Conservation (phyloP, 345 rosid genomes). For the Populus pruinosa region DNA sequence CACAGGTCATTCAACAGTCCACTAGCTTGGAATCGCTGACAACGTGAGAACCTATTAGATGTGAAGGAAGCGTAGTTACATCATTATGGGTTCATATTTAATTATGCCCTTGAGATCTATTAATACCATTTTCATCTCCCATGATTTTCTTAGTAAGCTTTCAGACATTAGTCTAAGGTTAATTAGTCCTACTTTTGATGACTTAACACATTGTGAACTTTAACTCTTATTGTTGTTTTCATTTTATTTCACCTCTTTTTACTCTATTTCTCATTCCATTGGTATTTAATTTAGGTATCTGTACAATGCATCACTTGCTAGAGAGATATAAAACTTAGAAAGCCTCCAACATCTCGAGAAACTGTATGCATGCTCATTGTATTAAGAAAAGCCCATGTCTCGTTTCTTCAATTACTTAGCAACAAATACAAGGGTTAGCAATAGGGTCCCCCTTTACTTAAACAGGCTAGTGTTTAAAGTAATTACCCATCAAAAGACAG, state of each 20-base stretch:
- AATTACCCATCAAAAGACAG: too few species aligned
- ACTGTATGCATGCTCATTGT: slow-evolving; percentile 43
- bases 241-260: not conserved
- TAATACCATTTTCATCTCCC: not conserved
- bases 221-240: not conserved
- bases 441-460: too few species aligned
- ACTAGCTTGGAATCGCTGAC: slow-evolving; percentile 65
- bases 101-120: slow-evolving; percentile 6
- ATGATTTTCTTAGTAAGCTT: slow-evolving; percentile 47
- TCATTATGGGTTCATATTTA: slow-evolving; percentile 48
- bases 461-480: too few species aligned
- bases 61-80: slow-evolving; percentile 69
- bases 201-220: slow-evolving; percentile 66
- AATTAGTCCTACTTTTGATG: slow-evolving; percentile 80
- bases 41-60: slow-evolving; percentile 62
- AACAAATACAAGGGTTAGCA: too few species aligned
- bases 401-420: not conserved
- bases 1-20: slow-evolving; percentile 81
- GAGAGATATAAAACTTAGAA: slow-evolving; percentile 67
- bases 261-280: not conserved
- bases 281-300: slow-evolving; percentile 52
- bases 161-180: slow-evolving; percentile 68
- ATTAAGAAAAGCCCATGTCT: not conserved
- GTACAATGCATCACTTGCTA: slow-evolving; percentile 86
- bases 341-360: slow-evolving; percentile 71